Conservation (phyloP, 73 alveolate genomes). For the Blepharisma stoltei region DNA sequence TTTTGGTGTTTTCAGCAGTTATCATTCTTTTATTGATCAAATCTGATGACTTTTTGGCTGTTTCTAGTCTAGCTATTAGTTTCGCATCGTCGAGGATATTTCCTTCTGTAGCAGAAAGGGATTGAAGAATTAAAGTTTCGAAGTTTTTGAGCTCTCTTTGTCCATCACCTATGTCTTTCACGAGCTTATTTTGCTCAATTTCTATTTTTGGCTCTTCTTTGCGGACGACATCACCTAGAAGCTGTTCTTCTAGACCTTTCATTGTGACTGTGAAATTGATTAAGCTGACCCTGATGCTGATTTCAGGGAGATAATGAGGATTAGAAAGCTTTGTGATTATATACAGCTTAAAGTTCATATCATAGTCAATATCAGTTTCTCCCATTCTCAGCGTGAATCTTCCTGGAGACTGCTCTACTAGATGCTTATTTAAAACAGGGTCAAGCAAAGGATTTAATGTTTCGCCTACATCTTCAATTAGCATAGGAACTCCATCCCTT, state of each 20-base stretch:
- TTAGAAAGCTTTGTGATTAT: constrained; percentile 98
- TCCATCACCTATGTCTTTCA: constrained; percentile 9
- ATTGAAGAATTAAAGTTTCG: constrained; percentile 49
- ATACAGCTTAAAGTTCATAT: constrained; percentile 88
- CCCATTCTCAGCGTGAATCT: constrained; percentile 67
- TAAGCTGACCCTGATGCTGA: constrained; percentile 96
- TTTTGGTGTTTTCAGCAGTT: constrained; percentile 59
- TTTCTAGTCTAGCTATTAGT: constrained; percentile 85
- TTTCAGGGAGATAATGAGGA: constrained; percentile 99
- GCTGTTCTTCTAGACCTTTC: constrained; percentile 98
- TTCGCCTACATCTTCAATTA: constrained; percentile 93
- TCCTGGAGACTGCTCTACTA: constrained; percentile 70
- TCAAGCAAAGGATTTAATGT: constrained; percentile 96
- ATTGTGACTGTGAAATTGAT: constrained; percentile 99
- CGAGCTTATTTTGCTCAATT: constrained; percentile 53
- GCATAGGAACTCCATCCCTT: constrained; percentile 91
- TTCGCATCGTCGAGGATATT: constrained; percentile 95
- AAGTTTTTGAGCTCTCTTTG: constrained; percentile 3
- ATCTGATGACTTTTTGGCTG: constrained; percentile 90
- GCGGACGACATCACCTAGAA: constrained; percentile 97
- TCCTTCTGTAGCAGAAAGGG: constrained; percentile 68
- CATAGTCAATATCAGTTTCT: constrained; percentile 89
- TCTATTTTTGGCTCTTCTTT: constrained; percentile 97
- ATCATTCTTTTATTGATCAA: constrained; percentile 91
- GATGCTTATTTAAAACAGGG: constrained; percentile 87